Evolutionary conservation across 495 filamentous ascomycete genomes (phyloP).

Genomic region (Chaetomium fimeti): DNA sequence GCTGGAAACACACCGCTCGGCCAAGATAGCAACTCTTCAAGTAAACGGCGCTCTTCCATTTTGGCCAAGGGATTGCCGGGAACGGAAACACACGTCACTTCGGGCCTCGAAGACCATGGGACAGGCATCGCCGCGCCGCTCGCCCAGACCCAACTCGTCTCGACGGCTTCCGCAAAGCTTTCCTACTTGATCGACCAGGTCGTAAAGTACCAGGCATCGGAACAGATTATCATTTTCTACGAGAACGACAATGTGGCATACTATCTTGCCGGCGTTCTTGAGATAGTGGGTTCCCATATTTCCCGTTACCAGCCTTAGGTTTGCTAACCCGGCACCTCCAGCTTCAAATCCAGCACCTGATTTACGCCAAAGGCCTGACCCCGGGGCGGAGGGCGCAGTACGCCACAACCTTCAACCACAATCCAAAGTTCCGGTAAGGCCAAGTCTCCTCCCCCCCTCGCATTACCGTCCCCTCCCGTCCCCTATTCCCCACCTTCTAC

Average conservation of each 20-base stretch:
- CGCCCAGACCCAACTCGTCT: slow-evolving; percentile 62
- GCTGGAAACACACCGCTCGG: slow-evolving; percentile 44
- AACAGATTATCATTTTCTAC: slow-evolving; percentile 93
- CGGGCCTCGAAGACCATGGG: background rate
- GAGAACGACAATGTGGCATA: slow-evolving; percentile 81
- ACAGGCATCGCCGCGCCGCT: slow-evolving; percentile 50
- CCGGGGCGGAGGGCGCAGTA: slow-evolving; percentile 63
- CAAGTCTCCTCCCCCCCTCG: background rate
- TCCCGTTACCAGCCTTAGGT: background rate
- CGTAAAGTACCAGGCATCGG: slow-evolving; percentile 59
- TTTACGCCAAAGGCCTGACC: slow-evolving; percentile 70
- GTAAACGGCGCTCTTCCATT: slow-evolving; percentile 30
- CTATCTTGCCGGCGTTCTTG: slow-evolving; percentile 78
- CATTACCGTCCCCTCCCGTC: background rate
- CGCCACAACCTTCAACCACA: slow-evolving; percentile 72
- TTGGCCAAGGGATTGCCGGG: slow-evolving; percentile 19
- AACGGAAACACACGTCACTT: background rate
- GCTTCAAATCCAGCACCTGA: slow-evolving; percentile 71
- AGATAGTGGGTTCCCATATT: slow-evolving; percentile 48
- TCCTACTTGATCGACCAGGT: slow-evolving; percentile 79
- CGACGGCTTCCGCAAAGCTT: slow-evolving; percentile 82
- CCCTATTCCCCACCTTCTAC: background rate
- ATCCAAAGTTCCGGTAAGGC: slow-evolving; percentile 48
- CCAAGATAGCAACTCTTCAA: slow-evolving; percentile 31
- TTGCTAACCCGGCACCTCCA: slow-evolving; percentile 27